Base-by-base conservation (phyloP, 1,284 basidiomycete genomes). In the Singerocomus inundabilis region DNA sequence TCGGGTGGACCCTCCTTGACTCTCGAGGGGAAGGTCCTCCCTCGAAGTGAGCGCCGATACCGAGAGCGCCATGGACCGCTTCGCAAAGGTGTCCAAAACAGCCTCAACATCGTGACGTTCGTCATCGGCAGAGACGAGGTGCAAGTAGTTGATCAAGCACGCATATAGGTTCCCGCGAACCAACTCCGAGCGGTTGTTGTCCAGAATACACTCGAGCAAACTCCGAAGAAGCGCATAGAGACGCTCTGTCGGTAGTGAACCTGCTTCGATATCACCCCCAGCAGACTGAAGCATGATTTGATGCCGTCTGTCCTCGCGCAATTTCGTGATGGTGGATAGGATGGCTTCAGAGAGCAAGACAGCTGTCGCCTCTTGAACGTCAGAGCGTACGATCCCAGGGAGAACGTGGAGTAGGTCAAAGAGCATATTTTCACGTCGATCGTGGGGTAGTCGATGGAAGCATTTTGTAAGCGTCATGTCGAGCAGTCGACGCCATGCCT, bases 151-250 rank as follows among this genome's bases (percentile, higher is more conserved):
- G 69, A 93, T 83, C 48, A 98, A 74, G 3, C 90, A 79, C 7
- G 93, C 91, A 68, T 97, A 98, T n/a, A 98, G 75, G 66, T 98
- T 98, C 11, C 95, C 95, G n/a, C 95, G 85, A n/a, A 94, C 87
- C 43, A 90, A 75, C 59, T 94, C 91, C n/a, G 87, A 80, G 5
- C 85, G 87, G 49, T 87, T 89, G 47, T 82, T 86, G 52, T 89
- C 83, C 46, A 90, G 64, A 44, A 94, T 79, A 36, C 86, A 89
- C 52, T 92, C 85, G 49, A 97, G 64, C 25, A 94, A 74, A 54
- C 79, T 84, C 30, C 84, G 82, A n/a, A 98, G 76, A 31, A 94
- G 82, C 1, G 80, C 71, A 48, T 84, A 81, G 7, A 98, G 72
- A 30, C 92, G 79, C 61, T 98, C 95, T 0, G 83, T 79, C 2